Evolutionary conservation across 495 filamentous ascomycete species (phyloP).

Genomic region (Tuber microsphaerosporum): DNA sequence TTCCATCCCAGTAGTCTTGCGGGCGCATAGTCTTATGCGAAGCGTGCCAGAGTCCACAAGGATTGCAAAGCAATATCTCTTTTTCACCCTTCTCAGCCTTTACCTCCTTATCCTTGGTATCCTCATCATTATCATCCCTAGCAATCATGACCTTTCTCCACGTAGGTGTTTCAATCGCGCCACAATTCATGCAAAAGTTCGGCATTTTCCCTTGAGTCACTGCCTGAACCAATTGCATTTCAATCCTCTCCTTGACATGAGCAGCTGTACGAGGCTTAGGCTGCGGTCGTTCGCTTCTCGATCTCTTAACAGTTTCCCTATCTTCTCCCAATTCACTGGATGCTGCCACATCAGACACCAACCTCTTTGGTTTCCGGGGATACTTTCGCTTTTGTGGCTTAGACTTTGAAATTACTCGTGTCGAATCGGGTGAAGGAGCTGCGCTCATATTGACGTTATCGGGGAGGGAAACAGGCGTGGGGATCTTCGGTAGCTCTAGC

Average conservation of each 20-base stretch:
- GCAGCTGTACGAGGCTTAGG: conserved; percentile 32
- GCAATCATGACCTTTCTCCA: conserved; percentile 76
- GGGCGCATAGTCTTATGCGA: conserved; percentile 82
- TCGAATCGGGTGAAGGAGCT: conserved; percentile 32
- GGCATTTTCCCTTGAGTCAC: conserved; percentile 59
- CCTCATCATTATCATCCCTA: conserved; percentile 48
- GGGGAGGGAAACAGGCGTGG: conserved; percentile 8
- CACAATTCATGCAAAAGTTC: conserved; percentile 83
- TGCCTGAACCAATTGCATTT: conserved; percentile 38
- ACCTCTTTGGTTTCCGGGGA: conserved; percentile 28
- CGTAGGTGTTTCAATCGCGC: conserved; percentile 86
- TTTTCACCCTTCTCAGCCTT: conserved; percentile 54
- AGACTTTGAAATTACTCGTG: conserved; percentile 19
- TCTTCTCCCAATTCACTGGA: conserved; percentile 41
- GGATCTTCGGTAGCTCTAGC: neutral
- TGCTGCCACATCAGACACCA: conserved; percentile 21
- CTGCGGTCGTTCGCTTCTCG: conserved; percentile 26
- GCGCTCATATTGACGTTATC: conserved; percentile 27
- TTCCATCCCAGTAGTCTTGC: conserved; percentile 70
- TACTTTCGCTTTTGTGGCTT: conserved; percentile 34
- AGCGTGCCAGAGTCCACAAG: conserved; percentile 88
- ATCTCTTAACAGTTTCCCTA: conserved; percentile 36
- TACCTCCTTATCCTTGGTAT: conserved; percentile 57
- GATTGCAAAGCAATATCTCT: conserved; percentile 78
- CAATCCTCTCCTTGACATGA: conserved; percentile 39